Conservation (phyloP, 306 rosid genomes). For the Vachellia collinsii region DNA sequence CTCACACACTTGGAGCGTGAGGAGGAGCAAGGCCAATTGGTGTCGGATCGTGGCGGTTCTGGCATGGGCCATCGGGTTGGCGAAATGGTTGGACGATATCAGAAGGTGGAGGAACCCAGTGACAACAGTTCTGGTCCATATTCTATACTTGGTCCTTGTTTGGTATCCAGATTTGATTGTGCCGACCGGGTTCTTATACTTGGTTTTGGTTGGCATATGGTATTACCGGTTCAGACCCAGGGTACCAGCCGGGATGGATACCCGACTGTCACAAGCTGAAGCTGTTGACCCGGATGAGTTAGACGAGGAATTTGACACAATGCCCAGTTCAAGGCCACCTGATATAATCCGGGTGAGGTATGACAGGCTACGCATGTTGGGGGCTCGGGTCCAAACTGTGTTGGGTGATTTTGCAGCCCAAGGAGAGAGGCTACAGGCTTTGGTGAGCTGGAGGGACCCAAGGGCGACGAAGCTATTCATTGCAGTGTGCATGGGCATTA, state of each 20-base stretch:
- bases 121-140: slow-evolving; percentile 79
- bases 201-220: slow-evolving; percentile 88
- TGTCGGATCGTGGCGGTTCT: slow-evolving; percentile 85
- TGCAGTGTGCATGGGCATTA: slow-evolving; percentile 42
- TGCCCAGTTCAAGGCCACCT: slow-evolving; percentile 80
- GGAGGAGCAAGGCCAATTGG: slow-evolving; percentile 93
- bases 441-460: slow-evolving; percentile 94
- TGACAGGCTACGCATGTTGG: slow-evolving; percentile 80
- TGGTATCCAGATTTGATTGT: slow-evolving; percentile 95
- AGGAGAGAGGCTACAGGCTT: slow-evolving; percentile 87
- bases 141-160: slow-evolving; percentile 83
- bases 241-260: slow-evolving; percentile 94
- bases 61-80: slow-evolving; percentile 86
- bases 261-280: slow-evolving; percentile 72
- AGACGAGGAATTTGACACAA: slow-evolving; percentile 88
- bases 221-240: slow-evolving; percentile 84
- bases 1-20: slow-evolving; percentile 94
- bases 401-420: slow-evolving; percentile 96
- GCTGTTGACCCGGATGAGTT: slow-evolving; percentile 81
- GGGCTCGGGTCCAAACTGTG: slow-evolving; percentile 85
- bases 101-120: slow-evolving; percentile 81
- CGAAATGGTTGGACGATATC: slow-evolving; percentile 84
- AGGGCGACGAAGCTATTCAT: slow-evolving; percentile 75
- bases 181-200: slow-evolving; percentile 85
- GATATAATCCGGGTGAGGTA: slow-evolving; percentile 73